Evolutionary conservation across 2,329 filamentous ascomycete genomes (phyloP), one percentile per base, ranked within the genome.

Genomic region (Pseudogymnoascus sp.): DNA sequence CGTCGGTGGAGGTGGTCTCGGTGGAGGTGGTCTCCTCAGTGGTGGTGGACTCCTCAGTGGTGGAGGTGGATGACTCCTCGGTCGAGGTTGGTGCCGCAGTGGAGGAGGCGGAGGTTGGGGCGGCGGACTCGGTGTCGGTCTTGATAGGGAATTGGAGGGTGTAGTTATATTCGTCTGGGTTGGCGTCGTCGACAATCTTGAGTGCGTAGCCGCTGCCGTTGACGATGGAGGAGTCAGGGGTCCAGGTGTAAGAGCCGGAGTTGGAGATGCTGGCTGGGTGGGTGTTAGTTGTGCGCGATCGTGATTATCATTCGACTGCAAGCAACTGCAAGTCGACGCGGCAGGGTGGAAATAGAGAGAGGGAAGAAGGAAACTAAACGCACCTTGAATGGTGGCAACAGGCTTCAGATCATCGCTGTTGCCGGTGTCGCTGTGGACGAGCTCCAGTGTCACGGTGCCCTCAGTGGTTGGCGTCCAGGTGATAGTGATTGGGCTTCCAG

Each of bases 121-220:
- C 28, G 7, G 62, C 23, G 14, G 12, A 62, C 42, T 14, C 53
- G 60, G 64, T 38, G 28, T 65, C 61, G 11, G 70, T 70, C 18
- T 61, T 40, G 64, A 72, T 68, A 40, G 61, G 36, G 64, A 72
- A 72, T 64, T 68, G 67, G 37, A 36, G 36, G 37, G 69, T 70
- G 65, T 71, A 72, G 65, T 70, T 71, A 8, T 23, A 62, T 3
- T 68, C 64, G 16, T 60, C 62, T n/a, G 59, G 61, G 62, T 71
- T 68, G 8, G 28, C 63, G 40, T 70, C 65, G 59, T 70, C 66
- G 42, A 69, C 23, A 18, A 67, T 67, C 50, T 67, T 60, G 62
- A 67, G 63, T 4, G 66, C 66, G 59, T 67, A 67, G 60, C 37
- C 16, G 10, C 5, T 8, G 56, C 64, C 64, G 10, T 61, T 63